phyloP scores from a whole-genome alignment of 2,329 filamentous ascomycete genomes.

The Paraphaeosphaeria minitans region DNA sequence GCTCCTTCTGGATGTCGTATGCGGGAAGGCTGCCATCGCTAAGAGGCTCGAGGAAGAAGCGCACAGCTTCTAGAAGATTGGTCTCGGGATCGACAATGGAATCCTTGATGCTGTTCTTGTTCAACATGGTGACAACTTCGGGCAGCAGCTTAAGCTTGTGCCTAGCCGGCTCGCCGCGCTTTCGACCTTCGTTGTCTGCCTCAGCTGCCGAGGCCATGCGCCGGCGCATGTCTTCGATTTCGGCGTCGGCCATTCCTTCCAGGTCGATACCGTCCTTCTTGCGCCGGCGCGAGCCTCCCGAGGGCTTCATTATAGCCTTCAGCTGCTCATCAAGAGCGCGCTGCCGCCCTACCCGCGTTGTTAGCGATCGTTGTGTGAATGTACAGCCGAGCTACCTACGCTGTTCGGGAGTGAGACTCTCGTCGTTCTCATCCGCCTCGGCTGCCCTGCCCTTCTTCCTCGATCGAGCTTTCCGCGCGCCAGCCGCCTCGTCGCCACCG shows the following conservation, averaged over 20 bases:
- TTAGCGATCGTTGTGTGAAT: slow-evolving; percentile 17
- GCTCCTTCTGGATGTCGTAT: slow-evolving; percentile 95
- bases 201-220: slow-evolving; percentile 91
- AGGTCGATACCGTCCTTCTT: slow-evolving; percentile 93
- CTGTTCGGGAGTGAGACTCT: slow-evolving; percentile 82
- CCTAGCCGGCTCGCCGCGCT: slow-evolving; percentile 78
- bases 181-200: slow-evolving; percentile 81
- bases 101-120: slow-evolving; percentile 83
- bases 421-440: slow-evolving; percentile 68
- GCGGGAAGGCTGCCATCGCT: slow-evolving; percentile 93
- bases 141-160: slow-evolving; percentile 94
- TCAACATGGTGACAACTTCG: slow-evolving; percentile 85
- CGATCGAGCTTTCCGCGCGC: slow-evolving; percentile 59
- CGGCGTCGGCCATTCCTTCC: slow-evolving; percentile 86
- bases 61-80: slow-evolving; percentile 91
- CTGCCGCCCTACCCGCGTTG: slow-evolving; percentile 61
- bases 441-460: slow-evolving; percentile 48
- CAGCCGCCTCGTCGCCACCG: slow-evolving; percentile 53
- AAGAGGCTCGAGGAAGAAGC: slow-evolving; percentile 95
- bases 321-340: slow-evolving; percentile 85
- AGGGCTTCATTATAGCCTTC: slow-evolving; percentile 83
- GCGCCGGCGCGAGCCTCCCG: slow-evolving; percentile 69
- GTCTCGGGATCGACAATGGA: slow-evolving; percentile 91
- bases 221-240: slow-evolving; percentile 84
- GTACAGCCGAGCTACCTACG: slow-evolving; percentile 56